Conservation (phyloP, 208 protist species). For the Leishmania guyanensis region DNA sequence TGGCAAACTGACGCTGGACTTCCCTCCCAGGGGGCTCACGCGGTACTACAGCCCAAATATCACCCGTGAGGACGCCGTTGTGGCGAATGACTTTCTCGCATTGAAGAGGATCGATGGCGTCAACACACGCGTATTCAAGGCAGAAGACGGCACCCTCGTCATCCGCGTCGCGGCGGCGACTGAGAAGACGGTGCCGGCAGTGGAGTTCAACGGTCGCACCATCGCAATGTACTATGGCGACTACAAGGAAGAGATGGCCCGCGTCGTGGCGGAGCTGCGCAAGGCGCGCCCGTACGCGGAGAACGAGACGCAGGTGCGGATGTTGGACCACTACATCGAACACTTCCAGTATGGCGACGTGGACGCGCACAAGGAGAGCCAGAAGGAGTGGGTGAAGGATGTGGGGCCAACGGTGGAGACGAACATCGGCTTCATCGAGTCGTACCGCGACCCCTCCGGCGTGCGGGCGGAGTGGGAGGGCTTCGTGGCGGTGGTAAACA, state of each 20-base stretch:
- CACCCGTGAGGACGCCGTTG: constrained; percentile 66
- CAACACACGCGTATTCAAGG: constrained; percentile 88
- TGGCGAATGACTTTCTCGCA: constrained; percentile 80
- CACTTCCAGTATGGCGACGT: constrained; percentile 83
- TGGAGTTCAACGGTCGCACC: constrained; percentile 42
- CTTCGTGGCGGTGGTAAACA: constrained; percentile 93
- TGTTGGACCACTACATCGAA: constrained; percentile 90
- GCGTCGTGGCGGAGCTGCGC: constrained; percentile 59
- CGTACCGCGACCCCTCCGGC: constrained; percentile 91
- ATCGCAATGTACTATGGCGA: constrained; percentile 87
- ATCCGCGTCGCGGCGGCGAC: constrained; percentile 58
- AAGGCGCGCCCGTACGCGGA: constrained; percentile 61
- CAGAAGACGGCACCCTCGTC: constrained; percentile 40
- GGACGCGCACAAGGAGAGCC: constrained; percentile 85
- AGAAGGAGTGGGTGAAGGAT: constrained; percentile 92
- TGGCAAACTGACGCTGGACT: constrained; percentile 59
- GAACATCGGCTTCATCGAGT: constrained; percentile 96
- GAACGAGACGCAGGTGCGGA: constrained; percentile 81
- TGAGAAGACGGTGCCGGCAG: constrained; percentile 40
- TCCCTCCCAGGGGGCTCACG: constrained; percentile 71
- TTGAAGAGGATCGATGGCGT: constrained; percentile 52
- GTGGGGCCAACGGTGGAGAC: constrained; percentile 90
- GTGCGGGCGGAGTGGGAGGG: constrained; percentile 93
- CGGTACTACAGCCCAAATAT: constrained; percentile 87
- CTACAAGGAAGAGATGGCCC: constrained; percentile 57